Conservation (phyloP, 495 filamentous ascomycete species). For the Tuber magnatum region DNA sequence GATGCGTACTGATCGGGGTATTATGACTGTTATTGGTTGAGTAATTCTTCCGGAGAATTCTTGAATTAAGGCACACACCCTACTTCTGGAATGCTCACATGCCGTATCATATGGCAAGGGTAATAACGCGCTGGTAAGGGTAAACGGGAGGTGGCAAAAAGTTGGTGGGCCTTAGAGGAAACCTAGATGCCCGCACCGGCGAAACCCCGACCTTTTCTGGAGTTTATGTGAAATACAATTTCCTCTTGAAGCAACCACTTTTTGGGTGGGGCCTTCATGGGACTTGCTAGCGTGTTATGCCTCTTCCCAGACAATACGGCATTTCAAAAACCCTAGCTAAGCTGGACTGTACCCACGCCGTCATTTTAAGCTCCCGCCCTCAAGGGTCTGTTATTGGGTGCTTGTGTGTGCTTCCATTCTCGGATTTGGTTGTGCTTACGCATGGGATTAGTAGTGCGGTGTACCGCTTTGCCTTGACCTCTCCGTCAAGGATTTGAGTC, state of each 20-base stretch:
- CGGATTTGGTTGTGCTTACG: not conserved
- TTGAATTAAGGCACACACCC: not conserved
- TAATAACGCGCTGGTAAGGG: not conserved
- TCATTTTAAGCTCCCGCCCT: not conserved
- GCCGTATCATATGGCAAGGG: not conserved
- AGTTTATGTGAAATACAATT: not conserved
- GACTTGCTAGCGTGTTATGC: accelerated
- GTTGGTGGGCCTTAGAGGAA: not conserved
- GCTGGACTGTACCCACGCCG: not conserved
- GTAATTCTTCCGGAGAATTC: not conserved
- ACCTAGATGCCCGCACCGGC: not conserved
- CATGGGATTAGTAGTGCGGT: not conserved
- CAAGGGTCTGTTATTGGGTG: not conserved
- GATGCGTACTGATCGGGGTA: not conserved
- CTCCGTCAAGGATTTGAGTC: not conserved
- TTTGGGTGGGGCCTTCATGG: not conserved
- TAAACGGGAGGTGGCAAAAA: not conserved
- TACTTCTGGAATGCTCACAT: not conserved
- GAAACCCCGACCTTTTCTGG: no score
- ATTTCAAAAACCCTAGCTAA: not conserved
- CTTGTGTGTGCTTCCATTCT: not conserved
- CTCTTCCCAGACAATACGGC: not conserved
- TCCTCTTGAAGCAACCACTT: not conserved
- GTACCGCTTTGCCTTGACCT: not conserved
- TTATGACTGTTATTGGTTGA: not conserved